Evolutionary conservation across 176 grass and related monocot species (phyloP), one percentile per base, ranked within the genome.

Genomic region (Lolium rigidum): DNA sequence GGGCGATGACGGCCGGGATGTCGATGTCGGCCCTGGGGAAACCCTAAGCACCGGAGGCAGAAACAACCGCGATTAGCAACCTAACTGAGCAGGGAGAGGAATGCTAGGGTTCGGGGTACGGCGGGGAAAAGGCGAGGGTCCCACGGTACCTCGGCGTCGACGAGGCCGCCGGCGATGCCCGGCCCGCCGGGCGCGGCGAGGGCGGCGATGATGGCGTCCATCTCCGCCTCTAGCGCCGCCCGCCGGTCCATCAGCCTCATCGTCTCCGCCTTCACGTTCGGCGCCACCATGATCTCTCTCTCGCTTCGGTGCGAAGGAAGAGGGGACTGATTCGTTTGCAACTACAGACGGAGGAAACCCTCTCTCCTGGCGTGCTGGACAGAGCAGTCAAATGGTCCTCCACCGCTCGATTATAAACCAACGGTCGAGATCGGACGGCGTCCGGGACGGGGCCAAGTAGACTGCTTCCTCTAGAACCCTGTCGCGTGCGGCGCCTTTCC

Each of bases 241-340:
- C 94, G 61, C 63, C 41, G 78, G 60, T 94, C 88, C 84, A 93
- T 96, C 84, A 99, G 70, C 15, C 76, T 62, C 80, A 94, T 90
- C 63, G 97, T 91, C 87, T 96, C 90, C 76, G 92, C 88, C 88
- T 99, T 99, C 84, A 99, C 74, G 80, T 96, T 92, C 81, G 84
- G 81, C 76, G 90, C 97, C 87, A 95, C 97, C 97, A 96, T 98
- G 64, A 0, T 88, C 47, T 1, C 48, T 76, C 87, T 74, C 26
- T 28, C 26, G 26, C 26, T 28, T 28, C 0, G 38, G 38, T 5
- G 38, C n/a, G 38, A 2, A 39, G 38, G 38, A 41, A 41, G 39
- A 41, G 39, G 22, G 15, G 25, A 41, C n/a, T 17, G 68, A 3
- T 44, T 48, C 20, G 82, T 26, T 15, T 63, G 10, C 18, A 14